Conservation (phyloP, 768 basidiomycete genomes). For the Lentinus brumalis region DNA sequence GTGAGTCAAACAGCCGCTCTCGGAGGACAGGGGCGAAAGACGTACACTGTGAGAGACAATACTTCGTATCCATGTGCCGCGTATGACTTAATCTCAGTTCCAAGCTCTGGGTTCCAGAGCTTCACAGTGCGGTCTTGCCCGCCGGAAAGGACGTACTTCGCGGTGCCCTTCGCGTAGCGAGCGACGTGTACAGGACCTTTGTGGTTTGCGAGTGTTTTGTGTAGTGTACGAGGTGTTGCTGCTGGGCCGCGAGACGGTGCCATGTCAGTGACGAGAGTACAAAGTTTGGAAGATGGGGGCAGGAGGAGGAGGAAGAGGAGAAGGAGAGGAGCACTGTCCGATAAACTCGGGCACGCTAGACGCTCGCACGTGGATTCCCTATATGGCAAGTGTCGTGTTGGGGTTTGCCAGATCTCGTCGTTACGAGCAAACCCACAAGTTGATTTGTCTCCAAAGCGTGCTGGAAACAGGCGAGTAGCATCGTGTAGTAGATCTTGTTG, state of each 20-base stretch:
- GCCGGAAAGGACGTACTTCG: constrained; percentile 90
- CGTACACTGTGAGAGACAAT: constrained; percentile 85
- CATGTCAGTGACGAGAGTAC: constrained; percentile 18
- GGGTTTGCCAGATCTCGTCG: too few relatives aligned
- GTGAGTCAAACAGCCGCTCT: too few relatives aligned
- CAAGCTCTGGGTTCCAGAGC: constrained; percentile 87
- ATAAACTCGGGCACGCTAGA: too few relatives aligned
- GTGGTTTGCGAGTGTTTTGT: constrained; percentile 64
- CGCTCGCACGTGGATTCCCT: too few relatives aligned
- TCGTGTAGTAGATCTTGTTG: too few relatives aligned
- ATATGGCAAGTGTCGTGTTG: too few relatives aligned
- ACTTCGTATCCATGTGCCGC: constrained; percentile 95
- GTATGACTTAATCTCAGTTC: constrained; percentile 90
- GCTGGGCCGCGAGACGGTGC: constrained; percentile 41
- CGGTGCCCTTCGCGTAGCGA: constrained; percentile 86
- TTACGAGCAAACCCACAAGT: too few relatives aligned
- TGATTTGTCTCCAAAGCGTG: too few relatives aligned
- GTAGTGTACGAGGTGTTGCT: constrained; percentile 59
- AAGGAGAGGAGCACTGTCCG: too few relatives aligned
- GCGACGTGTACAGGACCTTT: constrained; percentile 89
- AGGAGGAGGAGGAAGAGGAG: not conserved
- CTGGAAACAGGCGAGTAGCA: not conserved
- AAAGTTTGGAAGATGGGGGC: too few relatives aligned
- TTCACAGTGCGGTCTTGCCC: constrained; percentile 89
- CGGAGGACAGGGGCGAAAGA: constrained; percentile 10